Conservation (phyloP, 106 monocot genomes). For the Platanthera guangdongensis region DNA sequence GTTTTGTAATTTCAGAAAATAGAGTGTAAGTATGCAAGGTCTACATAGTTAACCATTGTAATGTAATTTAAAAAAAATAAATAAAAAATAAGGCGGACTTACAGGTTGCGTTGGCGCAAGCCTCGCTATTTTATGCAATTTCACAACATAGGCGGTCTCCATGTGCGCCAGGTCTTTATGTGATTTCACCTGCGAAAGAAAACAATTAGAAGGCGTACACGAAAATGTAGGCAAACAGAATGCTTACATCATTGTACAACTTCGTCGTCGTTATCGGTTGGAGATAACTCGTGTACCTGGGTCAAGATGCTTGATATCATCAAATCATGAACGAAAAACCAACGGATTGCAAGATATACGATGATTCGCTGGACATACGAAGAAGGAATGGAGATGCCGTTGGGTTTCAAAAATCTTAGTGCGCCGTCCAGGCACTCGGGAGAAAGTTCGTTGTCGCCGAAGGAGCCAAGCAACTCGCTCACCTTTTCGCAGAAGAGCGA, state of each 20-base stretch:
- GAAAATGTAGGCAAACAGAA: background rate
- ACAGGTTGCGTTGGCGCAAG: constrained; percentile 66
- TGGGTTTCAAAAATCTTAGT: constrained; percentile 78
- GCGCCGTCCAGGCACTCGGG: constrained; percentile 98
- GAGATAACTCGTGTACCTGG: constrained; percentile 88
- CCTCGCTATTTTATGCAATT: constrained; percentile 80
- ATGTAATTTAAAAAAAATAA: background rate
- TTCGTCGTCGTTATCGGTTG: constrained; percentile 90
- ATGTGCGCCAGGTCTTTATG: constrained; percentile 82
- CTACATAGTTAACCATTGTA: too few species aligned
- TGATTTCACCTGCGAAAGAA: constrained; percentile 60
- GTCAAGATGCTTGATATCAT: background rate
- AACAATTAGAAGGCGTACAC: background rate
- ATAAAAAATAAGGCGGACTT: constrained; percentile 10
- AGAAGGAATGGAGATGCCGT: constrained; percentile 97
- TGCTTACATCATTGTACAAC: constrained; percentile 84
- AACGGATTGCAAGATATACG: background rate
- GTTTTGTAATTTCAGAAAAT: too few species aligned
- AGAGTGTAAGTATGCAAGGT: too few species aligned
- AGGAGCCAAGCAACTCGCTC: constrained; percentile 89
- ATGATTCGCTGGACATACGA: constrained; percentile 33
- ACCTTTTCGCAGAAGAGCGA: constrained; percentile 34
- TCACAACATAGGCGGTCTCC: constrained; percentile 98
- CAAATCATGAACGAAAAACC: background rate
- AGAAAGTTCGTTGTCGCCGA: constrained; percentile 95